Evolutionary conservation across 2,329 filamentous ascomycete genomes (phyloP), one percentile per base, ranked within the genome.

Genomic region (Aspergillus candidus): DNA sequence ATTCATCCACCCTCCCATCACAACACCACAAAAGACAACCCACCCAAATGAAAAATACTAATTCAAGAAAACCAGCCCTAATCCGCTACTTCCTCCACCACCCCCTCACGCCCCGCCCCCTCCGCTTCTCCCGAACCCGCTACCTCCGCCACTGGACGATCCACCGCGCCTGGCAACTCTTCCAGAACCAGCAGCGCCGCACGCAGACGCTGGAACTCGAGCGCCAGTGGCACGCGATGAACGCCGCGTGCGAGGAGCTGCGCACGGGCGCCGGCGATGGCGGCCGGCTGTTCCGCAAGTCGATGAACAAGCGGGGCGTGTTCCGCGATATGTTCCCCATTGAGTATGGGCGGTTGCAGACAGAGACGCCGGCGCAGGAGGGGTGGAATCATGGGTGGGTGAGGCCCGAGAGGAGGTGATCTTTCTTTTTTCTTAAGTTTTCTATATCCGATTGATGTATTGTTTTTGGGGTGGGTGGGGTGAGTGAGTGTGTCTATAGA

Each of bases 121-220:
- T 98, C 53, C 85, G 88, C 58, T 90, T 97, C 78, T 88, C 82
- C 33, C 88, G 91, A 57, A 86, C 85, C 68, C 83, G 93, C 44
- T 79, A 82, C 68, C 82, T 98, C 52, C 87, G 93, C 37, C 93
- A 98, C 76, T 98, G 93, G 93, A 97, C 93, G 40, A 97, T 98
- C 68, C 90, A 97, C 75, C 89, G 93, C 57, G 91, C 91, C 15
- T 97, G 90, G 88, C 77, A 87, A 59, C 76, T 97, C 27, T 85
- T 84, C 70, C 82, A 83, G 58, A 78, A 83, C 55, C 79, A 86
- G 63, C 77, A 82, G 58, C 82, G 82, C 38, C 73, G 78, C 52
- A 70, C 73, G 31, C 76, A 81, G 40, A 77, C 86, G 62, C 71
- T 76, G 43, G 87, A 90, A 65, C 77, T 96, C 37, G 80, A 88